phyloP scores from a whole-genome alignment of 1,284 basidiomycete species.

The Cutaneotrichosporon mucoides region DNA sequence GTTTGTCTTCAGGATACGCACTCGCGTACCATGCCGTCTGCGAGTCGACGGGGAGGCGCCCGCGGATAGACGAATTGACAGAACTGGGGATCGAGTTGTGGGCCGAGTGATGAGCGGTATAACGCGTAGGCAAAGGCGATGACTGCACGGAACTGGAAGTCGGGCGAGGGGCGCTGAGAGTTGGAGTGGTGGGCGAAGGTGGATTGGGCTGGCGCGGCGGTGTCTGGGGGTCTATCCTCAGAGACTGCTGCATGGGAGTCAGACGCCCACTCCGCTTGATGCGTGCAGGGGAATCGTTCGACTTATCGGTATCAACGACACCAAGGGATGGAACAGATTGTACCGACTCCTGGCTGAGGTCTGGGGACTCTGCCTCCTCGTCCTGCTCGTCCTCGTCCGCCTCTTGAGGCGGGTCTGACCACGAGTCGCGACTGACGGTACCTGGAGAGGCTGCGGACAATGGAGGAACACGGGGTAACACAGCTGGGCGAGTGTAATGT shows the following conservation, averaged over 20 bases:
- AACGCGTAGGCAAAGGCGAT: neutral
- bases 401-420: neutral
- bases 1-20: constrained; percentile 62
- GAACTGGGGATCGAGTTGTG: constrained; percentile 1
- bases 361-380: neutral
- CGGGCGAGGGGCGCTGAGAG: neutral
- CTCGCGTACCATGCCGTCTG: constrained; percentile 59
- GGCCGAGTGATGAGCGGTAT: no score
- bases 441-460: constrained; percentile 12
- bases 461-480: constrained; percentile 67
- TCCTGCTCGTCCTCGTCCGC: constrained; percentile 15
- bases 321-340: neutral
- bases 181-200: constrained; percentile 5
- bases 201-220: neutral
- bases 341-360: neutral
- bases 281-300: constrained; percentile 11
- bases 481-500: constrained; percentile 76
- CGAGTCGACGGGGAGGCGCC: constrained; percentile 21
- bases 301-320: constrained; percentile 22
- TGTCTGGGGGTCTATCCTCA: constrained; percentile 1
- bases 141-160: neutral
- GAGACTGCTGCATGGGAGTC: neutral
- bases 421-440: neutral
- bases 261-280: neutral
- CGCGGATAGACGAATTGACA: constrained; percentile 2